phyloP scores from a whole-genome alignment of 345 rosid genomes.

The Camelina neglecta region DNA sequence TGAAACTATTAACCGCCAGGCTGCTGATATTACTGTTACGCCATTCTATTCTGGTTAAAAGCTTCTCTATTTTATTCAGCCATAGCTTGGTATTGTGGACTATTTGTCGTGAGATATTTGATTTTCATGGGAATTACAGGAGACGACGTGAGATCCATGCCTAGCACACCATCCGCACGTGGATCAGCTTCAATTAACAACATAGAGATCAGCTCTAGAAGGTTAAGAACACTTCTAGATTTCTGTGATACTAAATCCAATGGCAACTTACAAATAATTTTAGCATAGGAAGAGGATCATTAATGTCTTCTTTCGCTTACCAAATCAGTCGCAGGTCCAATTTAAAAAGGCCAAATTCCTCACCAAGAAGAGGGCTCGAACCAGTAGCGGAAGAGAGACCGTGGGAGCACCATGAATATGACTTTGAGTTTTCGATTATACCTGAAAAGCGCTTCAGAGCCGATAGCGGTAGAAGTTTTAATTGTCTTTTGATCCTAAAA shows the following conservation, averaged over 20 bases:
- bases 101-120: conserved; percentile 3
- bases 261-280: conserved; percentile 17
- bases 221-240: conserved; percentile 34
- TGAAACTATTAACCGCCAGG: conserved; percentile 36
- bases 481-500: conserved; percentile 3
- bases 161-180: conserved; percentile 75
- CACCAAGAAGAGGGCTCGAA: conserved; percentile 73
- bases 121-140: conserved; percentile 45
- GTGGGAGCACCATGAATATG: conserved; percentile 50
- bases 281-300: conserved; percentile 21
- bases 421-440: conserved; percentile 55
- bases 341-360: conserved; percentile 57
- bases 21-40: conserved; percentile 50
- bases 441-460: conserved; percentile 57
- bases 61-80: conserved; percentile 25
- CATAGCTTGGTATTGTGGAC: conserved; percentile 25
- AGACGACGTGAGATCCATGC: conserved; percentile 65
- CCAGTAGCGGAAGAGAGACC: conserved; percentile 74
- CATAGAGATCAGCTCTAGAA: conserved; percentile 40
- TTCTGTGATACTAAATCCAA: conserved; percentile 22
- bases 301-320: conserved; percentile 27
- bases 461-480: conserved; percentile 57
- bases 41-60: conserved; percentile 68
- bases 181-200: conserved; percentile 41
- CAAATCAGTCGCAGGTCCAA: conserved; percentile 51